These are phyloP conservation scores for Pseudocercospora pini-densiflorae DNA, from an alignment of 2,329 filamentous ascomycete genomes.

Conservation along the genomic window DNA sequence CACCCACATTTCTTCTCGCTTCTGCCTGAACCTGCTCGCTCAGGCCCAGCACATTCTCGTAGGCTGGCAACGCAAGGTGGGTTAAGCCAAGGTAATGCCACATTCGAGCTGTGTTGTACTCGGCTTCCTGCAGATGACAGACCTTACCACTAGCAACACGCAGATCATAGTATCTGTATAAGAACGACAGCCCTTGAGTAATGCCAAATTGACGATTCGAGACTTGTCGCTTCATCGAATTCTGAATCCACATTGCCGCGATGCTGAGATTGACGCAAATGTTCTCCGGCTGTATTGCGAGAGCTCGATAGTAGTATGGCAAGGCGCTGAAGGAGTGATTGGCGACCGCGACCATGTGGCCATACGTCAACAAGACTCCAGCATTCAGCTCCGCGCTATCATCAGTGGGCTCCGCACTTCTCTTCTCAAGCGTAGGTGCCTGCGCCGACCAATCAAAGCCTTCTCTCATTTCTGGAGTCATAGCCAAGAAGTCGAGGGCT, in stretches of 20 bases:
- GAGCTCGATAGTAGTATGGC: constrained; percentile 76
- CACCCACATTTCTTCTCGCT: constrained; percentile 41
- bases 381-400: constrained; percentile 64
- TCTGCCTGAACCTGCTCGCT: constrained; percentile 50
- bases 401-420: constrained; percentile 23
- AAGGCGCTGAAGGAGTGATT: constrained; percentile 83
- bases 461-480: constrained; percentile 57
- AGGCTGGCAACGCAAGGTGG: constrained; percentile 74
- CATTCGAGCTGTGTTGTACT: constrained; percentile 77
- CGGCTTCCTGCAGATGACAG: constrained; percentile 70
- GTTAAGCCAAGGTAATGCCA: constrained; percentile 77
- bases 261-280: constrained; percentile 80
- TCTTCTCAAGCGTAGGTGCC: constrained; percentile 43
- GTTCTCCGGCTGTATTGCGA: constrained; percentile 74
- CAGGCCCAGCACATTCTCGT: constrained; percentile 62
- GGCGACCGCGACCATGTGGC: constrained; percentile 76
- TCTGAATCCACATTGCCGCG: constrained; percentile 83
- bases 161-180: constrained; percentile 72
- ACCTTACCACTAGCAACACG: constrained; percentile 50
- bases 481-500: constrained; percentile 74
- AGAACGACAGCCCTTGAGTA: constrained; percentile 80
- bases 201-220: constrained; percentile 90
- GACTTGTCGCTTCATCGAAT: constrained; percentile 84
- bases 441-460: constrained; percentile 48
- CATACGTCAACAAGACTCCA: constrained; percentile 84